phyloP scores from a whole-genome alignment of 768 basidiomycete genomes.

The Dictyophora rubrovolvata region DNA sequence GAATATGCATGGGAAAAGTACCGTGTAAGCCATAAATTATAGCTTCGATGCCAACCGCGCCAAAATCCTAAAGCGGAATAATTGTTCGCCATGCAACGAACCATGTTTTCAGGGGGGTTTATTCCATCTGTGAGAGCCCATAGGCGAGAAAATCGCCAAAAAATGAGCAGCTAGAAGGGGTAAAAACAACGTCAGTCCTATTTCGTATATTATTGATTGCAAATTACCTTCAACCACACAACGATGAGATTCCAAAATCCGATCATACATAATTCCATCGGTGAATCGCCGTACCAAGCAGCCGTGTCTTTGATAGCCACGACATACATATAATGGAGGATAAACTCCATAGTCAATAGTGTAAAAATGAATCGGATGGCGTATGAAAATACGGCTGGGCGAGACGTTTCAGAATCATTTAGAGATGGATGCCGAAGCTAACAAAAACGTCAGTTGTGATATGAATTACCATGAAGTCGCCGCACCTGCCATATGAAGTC shows the following conservation, averaged over 20 bases:
- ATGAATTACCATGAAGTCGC: not conserved
- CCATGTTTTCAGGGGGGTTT: conserved; percentile 97
- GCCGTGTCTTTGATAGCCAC: conserved; percentile 88
- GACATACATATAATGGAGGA: conserved; percentile 92
- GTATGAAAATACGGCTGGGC: conserved; percentile 39
- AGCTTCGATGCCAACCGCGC: conserved; percentile 94
- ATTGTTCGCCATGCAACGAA: conserved; percentile 97
- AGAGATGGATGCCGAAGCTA: conserved; percentile 55
- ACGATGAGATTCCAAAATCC: conserved; percentile 96
- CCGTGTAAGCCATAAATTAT: conserved; percentile 93
- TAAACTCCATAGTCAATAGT: conserved; percentile 78
- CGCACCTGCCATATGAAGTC: conserved; percentile 89
- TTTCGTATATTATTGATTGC: not conserved
- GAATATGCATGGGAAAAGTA: conserved; percentile 20
- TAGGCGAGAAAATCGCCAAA: conserved; percentile 94
- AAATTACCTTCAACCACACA: conserved; percentile 86
- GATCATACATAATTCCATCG: conserved; percentile 79
- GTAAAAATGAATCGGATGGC: conserved; percentile 58
- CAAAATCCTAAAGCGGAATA: conserved; percentile 91
- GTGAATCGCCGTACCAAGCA: conserved; percentile 71
- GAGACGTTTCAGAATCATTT: conserved; percentile 22
- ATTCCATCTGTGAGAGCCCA: conserved; percentile 86
- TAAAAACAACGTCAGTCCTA: not conserved
- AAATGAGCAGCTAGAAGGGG: conserved; percentile 62
- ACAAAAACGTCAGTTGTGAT: not conserved